phyloP scores from a whole-genome alignment of 208 protist genomes.

The Leishmania major region DNA sequence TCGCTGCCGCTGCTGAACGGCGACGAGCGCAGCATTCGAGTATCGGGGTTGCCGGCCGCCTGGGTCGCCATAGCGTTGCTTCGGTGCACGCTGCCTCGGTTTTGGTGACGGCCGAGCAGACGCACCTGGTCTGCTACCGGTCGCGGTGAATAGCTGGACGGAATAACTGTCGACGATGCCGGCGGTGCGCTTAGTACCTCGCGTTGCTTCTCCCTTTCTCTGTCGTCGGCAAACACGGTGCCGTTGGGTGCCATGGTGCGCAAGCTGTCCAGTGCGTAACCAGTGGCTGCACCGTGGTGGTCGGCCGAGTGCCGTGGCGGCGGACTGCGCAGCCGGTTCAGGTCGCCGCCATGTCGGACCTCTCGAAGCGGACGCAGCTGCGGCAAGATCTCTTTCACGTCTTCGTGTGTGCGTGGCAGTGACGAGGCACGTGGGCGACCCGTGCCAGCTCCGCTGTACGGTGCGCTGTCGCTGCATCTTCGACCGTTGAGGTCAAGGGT shows the following conservation, averaged over 20 bases:
- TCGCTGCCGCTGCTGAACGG: not conserved
- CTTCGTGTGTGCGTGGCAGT: slow-evolving; percentile 22
- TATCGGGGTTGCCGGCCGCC: not conserved
- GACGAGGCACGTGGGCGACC: slow-evolving; percentile 23
- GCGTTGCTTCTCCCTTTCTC: not conserved
- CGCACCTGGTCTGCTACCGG: slow-evolving; percentile 10
- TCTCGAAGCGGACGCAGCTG: slow-evolving; percentile 21
- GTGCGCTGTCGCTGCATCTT: not conserved
- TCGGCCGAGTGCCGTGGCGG: not conserved
- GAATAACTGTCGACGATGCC: not conserved
- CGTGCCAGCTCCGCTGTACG: not conserved
- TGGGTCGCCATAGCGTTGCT: not conserved
- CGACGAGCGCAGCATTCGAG: not conserved
- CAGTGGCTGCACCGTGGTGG: not conserved
- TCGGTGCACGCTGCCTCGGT: not conserved
- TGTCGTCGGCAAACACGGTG: not conserved
- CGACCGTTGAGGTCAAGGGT: not conserved
- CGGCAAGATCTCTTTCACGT: slow-evolving; percentile 23
- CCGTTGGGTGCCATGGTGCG: not conserved
- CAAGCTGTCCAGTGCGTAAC: not conserved
- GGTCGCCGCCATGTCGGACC: not conserved
- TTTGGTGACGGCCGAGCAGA: not conserved
- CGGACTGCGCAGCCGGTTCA: not conserved
- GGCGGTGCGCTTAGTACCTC: slow-evolving; percentile 5
- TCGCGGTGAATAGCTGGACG: not conserved